phyloP scores from a whole-genome alignment of 2,329 filamentous ascomycete genomes.

The Fusarium subglutinans region DNA sequence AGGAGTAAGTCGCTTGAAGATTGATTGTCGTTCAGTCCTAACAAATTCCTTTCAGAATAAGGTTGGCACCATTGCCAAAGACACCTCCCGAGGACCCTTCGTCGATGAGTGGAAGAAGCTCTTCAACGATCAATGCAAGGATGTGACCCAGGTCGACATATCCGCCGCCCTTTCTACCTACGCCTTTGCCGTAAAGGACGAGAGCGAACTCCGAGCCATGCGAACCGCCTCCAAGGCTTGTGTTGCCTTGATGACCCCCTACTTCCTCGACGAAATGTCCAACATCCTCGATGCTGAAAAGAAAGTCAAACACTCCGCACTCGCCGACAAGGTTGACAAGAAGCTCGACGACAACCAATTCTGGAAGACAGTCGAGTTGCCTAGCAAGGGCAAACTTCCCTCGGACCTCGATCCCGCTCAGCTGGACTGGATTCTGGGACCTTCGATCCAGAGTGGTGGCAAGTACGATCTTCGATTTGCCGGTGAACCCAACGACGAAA shows the following conservation, averaged over 20 bases:
- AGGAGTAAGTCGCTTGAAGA: slow-evolving; percentile 68
- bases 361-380: slow-evolving; percentile 81
- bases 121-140: slow-evolving; percentile 81
- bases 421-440: slow-evolving; percentile 93
- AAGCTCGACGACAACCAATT: slow-evolving; percentile 96
- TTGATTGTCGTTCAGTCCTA: slow-evolving; percentile 8
- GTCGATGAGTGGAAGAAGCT: slow-evolving; percentile 95
- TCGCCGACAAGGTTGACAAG: slow-evolving; percentile 87
- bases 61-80: slow-evolving; percentile 86
- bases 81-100: slow-evolving; percentile 86
- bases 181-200: slow-evolving; percentile 93
- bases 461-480: slow-evolving; percentile 90
- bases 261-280: slow-evolving; percentile 98
- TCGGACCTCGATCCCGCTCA: slow-evolving; percentile 87
- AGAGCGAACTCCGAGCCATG: slow-evolving; percentile 92
- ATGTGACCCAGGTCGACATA: slow-evolving; percentile 89
- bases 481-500: slow-evolving; percentile 80
- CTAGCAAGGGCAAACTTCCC: slow-evolving; percentile 78
- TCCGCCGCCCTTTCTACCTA: slow-evolving; percentile 81
- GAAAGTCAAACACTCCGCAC: slow-evolving; percentile 88
- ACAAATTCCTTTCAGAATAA: slow-evolving; percentile 71
- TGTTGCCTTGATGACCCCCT: slow-evolving; percentile 92
- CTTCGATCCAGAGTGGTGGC: slow-evolving; percentile 92
- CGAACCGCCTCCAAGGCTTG: slow-evolving; percentile 94
- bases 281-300: slow-evolving; percentile 95